phyloP scores from a whole-genome alignment of 202 grass and related monocot genomes.

The Panicum virgatum region DNA sequence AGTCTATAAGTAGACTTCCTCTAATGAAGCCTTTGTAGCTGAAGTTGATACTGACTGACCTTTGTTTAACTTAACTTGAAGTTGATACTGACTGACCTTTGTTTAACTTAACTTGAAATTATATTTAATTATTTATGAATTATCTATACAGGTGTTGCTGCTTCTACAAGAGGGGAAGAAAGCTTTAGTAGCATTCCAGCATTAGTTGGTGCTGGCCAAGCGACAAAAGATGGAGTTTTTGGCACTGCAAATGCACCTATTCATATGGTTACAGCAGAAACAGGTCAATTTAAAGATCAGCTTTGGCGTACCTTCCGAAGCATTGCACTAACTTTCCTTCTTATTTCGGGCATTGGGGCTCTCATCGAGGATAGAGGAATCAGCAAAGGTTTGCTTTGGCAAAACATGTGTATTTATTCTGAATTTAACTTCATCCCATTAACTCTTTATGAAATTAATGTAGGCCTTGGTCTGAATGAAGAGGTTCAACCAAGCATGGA shows the following conservation, averaged over 20 bases:
- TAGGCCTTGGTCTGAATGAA: slow-evolving; percentile 92
- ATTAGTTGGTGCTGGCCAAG: slow-evolving; percentile 64
- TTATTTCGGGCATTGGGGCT: slow-evolving; percentile 91
- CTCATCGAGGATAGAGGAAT: slow-evolving; percentile 97
- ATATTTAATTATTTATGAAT: neutral
- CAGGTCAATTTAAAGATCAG: slow-evolving; percentile 95
- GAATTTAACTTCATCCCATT: slow-evolving; percentile 23
- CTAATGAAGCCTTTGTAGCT: neutral
- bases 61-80: too few species aligned
- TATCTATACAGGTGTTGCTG: slow-evolving; percentile 58
- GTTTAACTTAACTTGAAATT: slow-evolving; percentile 16
- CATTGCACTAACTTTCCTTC: slow-evolving; percentile 91
- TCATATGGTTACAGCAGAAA: slow-evolving; percentile 98
- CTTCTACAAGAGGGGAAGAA: slow-evolving; percentile 61
- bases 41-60: too few species aligned
- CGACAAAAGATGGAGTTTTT: slow-evolving; percentile 75
- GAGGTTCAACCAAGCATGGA: slow-evolving; percentile 95
- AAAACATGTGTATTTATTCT: slow-evolving; percentile 37
- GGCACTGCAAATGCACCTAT: slow-evolving; percentile 89
- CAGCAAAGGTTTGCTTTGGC: slow-evolving; percentile 79
- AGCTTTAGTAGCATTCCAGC: slow-evolving; percentile 49
- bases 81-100: neutral
- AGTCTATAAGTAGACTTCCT: slow-evolving; percentile 13
- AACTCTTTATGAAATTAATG: slow-evolving; percentile 38
- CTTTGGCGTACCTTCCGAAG: slow-evolving; percentile 92